These are phyloP conservation scores for Rosa rugosa DNA, from an alignment of 306 rosid genomes.

Conservation along the genomic window DNA sequence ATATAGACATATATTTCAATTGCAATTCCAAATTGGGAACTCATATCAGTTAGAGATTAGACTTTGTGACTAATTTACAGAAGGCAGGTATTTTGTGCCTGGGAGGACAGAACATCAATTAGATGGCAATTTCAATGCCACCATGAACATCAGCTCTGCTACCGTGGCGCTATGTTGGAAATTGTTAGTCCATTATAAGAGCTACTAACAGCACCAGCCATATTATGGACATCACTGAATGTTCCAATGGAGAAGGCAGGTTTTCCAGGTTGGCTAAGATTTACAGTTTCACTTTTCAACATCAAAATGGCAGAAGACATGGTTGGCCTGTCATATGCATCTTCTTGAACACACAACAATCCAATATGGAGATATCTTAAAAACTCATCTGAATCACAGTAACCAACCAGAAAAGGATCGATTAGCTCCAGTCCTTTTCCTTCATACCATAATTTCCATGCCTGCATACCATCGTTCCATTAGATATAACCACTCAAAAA, in stretches of 20 bases:
- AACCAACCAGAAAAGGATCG: slow-evolving; percentile 18
- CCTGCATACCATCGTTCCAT: slow-evolving; percentile 21
- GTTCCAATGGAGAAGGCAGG: slow-evolving; percentile 9
- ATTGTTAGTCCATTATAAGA: slow-evolving; percentile 20
- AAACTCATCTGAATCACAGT: slow-evolving; percentile 14
- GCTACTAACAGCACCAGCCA: not conserved
- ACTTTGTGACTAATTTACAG: not conserved
- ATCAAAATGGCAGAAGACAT: slow-evolving; percentile 25
- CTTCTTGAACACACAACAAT: slow-evolving; percentile 36
- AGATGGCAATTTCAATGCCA: not conserved
- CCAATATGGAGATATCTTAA: slow-evolving; percentile 24
- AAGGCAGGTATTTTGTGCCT: not conserved
- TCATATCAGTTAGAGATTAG: not conserved
- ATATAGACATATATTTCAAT: not conserved
- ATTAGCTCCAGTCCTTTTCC: slow-evolving; percentile 24
- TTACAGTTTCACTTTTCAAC: slow-evolving; percentile 19
- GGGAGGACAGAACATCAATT: not conserved
- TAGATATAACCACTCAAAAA: not conserved
- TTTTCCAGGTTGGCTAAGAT: slow-evolving; percentile 10
- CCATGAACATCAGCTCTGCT: not conserved
- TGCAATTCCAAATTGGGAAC: not conserved
- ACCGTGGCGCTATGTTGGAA: slow-evolving; percentile 14
- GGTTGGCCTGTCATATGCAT: slow-evolving; percentile 29
- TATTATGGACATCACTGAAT: not conserved
- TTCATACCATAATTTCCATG: slow-evolving; percentile 53